Base-by-base conservation (phyloP, 768 basidiomycete species). In the Podaxis pistillaris region DNA sequence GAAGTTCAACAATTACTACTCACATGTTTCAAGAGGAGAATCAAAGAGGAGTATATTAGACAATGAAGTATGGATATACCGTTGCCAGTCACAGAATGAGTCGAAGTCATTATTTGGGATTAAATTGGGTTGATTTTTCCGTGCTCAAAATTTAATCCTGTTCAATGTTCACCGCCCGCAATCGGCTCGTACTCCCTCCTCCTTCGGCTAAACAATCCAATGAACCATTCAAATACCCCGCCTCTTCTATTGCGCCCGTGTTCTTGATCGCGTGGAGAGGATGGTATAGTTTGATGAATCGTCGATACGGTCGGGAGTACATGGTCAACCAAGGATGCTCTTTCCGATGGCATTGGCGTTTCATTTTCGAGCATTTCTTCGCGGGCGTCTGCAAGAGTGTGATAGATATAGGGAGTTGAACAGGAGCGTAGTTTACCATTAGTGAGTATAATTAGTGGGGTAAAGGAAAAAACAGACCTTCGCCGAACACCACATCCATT, bases 401-500 rank as follows among this genome's bases (percentile, higher is more conserved):
- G 38, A 38, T 58, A 36, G 44, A 33, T 22, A 40, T 36, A 17
- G 33, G 33, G 33, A 30, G 33, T 33, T 9, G 8, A 33, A 33
- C 2, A 33, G 33, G 33, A 33, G 33, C 33, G 33, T 33, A 9
- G 8, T 9, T 33, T 33, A 33, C 33, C 33, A 28, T 17, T 37
- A 11, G 38, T 26, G 56, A 52, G 33, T 19, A 28, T 19, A 49
- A 37, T 19, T 46, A 17, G 13, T 19, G 46, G 51, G 40, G 44
- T 28, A 41, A 56, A 24, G 40, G 24, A 54, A 52, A 36, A 51
- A 13, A 66, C 73, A n/a, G 61, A 88, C 90, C 90, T 86, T 95
- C 93, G 50, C 93, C 90, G 73, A 96, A 96, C 17, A 94, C 86
- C 26, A 83, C 86, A 69, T 95, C 94, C 88, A 96, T 93, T 72